phyloP scores from a whole-genome alignment of 164 flowering plant genomes.

The Tinospora cordifolia region DNA sequence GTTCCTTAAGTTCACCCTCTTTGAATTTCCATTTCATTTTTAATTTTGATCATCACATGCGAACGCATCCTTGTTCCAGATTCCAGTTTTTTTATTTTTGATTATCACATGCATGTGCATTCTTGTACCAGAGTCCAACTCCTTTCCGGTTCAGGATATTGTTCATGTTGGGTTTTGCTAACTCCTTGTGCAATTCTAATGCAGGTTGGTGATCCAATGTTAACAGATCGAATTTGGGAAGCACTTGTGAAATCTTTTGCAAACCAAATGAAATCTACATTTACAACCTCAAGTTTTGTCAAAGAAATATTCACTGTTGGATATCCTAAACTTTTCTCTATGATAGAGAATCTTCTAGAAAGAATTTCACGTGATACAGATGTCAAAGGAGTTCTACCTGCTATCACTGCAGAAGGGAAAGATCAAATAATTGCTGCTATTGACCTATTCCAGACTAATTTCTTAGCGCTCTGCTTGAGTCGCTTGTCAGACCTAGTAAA shows the following conservation, averaged over 20 bases:
- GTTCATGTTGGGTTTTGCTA: not conserved
- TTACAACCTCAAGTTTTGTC: conserved; percentile 92
- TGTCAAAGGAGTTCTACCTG: conserved; percentile 90
- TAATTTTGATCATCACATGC: not conserved
- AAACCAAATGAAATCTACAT: conserved; percentile 85
- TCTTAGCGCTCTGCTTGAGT: conserved; percentile 65
- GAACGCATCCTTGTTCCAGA: not conserved
- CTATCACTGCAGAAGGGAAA: conserved; percentile 65
- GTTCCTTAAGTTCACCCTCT: not conserved
- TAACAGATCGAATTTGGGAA: conserved; percentile 95
- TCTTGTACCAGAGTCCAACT: not conserved
- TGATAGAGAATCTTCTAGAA: conserved; percentile 82
- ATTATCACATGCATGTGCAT: not conserved
- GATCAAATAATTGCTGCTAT: conserved; percentile 71
- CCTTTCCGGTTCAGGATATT: not conserved
- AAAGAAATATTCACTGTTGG: conserved; percentile 81
- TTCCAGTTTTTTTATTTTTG: not conserved
- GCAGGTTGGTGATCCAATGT: conserved; percentile 78
- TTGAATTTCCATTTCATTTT: not conserved
- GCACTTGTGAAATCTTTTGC: conserved; percentile 85
- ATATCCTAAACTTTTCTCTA: conserved; percentile 78
- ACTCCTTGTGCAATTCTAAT: conserved; percentile 14
- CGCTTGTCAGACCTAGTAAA: conserved; percentile 84
- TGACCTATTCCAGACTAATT: conserved; percentile 77
- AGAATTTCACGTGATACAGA: conserved; percentile 87